Base-by-base conservation (phyloP, 768 basidiomycete species). In the Rossbeevera mucosa region DNA sequence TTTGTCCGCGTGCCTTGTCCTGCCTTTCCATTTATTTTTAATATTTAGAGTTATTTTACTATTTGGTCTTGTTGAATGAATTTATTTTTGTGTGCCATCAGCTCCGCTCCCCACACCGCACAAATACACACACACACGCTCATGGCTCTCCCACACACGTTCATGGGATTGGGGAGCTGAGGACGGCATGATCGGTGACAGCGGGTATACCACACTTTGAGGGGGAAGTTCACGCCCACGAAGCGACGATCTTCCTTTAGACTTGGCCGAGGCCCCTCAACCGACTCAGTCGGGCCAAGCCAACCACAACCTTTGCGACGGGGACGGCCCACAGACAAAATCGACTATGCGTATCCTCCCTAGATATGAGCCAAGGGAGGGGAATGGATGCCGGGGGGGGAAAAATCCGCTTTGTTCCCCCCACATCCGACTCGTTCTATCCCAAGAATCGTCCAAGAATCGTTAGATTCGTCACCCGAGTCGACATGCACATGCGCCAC, bases 241-340 rank as follows among this genome's bases (percentile, higher is more conserved):
- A 42, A 40, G 26, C 38, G 31, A 43, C 44, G 52, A 50, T 48
- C 50, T 40, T 40, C 7, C 41, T 44, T 44, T 28, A 38, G 33
- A 18, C 42, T 36, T 24, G 31, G n/a, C 22, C 22, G 8, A 31
- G n/a, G 36, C 18, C 18, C 18, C 38, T 43, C 30, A 36, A 9
- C 41, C 43, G 24, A 2, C n/a, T 47, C 54, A 49, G 47, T n/a
- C 38, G 20, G 22, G 38, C 33, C 44, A 53, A 56, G 50, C 11
- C 30, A 44, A 16, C n/a, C 31, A 13, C 30, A n/a, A 14, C 6
- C 38, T 4, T n/a, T 54, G 54, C 62, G 63, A 65, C 26, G 44
- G 36, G 36, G 36, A 26, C 51, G 44, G 45, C 63, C n/a, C 36
- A 36, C 16, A 14, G 1, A 29, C 29, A 29, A 29, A 29, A 29